A percentile compares a stretch with the other conserved stretches of the same genome.
phyloP scores from a whole-genome alignment of 805 yeast genomes.

The Diddensiella caesifluorescens region DNA sequence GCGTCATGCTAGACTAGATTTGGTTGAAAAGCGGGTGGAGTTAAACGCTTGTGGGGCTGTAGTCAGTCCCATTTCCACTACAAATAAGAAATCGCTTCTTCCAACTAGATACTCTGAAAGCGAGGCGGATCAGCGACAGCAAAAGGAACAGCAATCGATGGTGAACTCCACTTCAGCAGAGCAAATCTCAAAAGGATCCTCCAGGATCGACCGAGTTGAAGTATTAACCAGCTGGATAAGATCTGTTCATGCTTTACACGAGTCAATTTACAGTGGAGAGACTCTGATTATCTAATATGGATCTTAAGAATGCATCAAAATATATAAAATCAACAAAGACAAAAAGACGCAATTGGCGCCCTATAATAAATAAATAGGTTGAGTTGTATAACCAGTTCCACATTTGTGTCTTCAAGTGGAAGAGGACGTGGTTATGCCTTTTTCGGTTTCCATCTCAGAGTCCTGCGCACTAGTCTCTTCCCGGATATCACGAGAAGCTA shows the following conservation, averaged over 20 bases:
- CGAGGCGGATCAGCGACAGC: constrained; percentile 6
- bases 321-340: too few relatives aligned
- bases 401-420: too few relatives aligned
- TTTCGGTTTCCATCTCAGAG: too few relatives aligned
- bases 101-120: constrained; percentile 14
- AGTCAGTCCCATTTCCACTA: background rate
- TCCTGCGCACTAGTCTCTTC: too few relatives aligned
- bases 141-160: constrained; percentile 15
- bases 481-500: background rate
- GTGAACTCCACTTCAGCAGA: constrained; percentile 5
- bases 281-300: too few relatives aligned
- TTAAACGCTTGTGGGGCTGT: background rate
- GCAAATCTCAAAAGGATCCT: background rate
- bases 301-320: too few relatives aligned
- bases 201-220: background rate
- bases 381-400: too few relatives aligned
- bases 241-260: constrained; percentile 1
- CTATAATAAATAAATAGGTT: too few relatives aligned
- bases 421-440: too few relatives aligned
- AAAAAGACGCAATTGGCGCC: too few relatives aligned
- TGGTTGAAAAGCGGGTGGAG: constrained; percentile 11
- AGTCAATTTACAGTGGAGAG: background rate
- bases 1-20: constrained; percentile 27
- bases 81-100: background rate
- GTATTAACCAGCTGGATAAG: constrained; percentile 2